These are phyloP conservation scores for maize (Zea mays) DNA, from an alignment of 176 grass and related monocot species.

Conservation along the genomic window DNA sequence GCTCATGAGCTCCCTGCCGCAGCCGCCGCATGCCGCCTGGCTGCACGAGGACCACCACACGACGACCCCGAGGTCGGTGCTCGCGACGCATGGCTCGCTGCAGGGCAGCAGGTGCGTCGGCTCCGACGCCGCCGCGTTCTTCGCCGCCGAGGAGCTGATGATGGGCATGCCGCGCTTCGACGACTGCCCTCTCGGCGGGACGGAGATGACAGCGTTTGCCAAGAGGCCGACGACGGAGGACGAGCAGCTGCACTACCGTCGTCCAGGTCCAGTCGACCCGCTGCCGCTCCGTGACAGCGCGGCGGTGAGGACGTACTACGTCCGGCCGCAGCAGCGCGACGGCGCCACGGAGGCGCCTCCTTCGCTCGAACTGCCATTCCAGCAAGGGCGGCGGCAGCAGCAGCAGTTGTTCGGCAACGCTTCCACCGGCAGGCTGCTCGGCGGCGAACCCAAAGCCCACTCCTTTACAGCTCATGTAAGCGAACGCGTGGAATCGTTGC, in stretches of 20 bases:
- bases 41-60: constrained; percentile 10
- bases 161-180: constrained; percentile 35
- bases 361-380: constrained; percentile 35
- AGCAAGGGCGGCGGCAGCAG: neutral
- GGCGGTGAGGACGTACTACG: constrained; percentile 55
- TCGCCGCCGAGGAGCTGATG: constrained; percentile 49
- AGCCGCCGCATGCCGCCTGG: constrained; percentile 19
- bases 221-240: neutral
- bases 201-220: neutral
- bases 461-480: constrained; percentile 28
- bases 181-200: neutral
- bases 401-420: constrained; percentile 3
- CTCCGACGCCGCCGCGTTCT: constrained; percentile 51
- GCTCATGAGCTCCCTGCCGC: constrained; percentile 20
- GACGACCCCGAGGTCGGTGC: constrained; percentile 14
- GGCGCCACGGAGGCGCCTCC: constrained; percentile 3
- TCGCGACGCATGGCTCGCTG: neutral
- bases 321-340: constrained; percentile 23
- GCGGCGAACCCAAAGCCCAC: constrained; percentile 26
- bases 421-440: constrained; percentile 4
- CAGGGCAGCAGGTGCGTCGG: constrained; percentile 25
- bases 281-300: constrained; percentile 31
- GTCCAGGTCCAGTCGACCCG: too few species aligned
- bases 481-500: neutral
- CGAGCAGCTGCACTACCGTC: neutral